These are phyloP conservation scores for Larix sibirica DNA, from an alignment of 83 land plant genomes.

Conservation along the genomic window DNA sequence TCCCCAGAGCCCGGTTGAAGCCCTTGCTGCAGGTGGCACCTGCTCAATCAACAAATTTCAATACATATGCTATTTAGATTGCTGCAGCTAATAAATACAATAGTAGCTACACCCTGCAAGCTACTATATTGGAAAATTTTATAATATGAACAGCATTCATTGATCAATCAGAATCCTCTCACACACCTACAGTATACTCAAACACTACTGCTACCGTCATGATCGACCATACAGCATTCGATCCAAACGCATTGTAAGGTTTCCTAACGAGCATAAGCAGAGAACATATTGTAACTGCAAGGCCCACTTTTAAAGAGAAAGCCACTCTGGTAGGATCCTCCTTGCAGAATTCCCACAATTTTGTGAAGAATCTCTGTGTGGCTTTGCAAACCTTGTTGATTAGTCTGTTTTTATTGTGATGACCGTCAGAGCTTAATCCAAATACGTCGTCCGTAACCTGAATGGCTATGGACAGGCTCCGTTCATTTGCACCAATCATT, in stretches of 20 bases:
- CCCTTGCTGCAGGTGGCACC: slow-evolving; percentile 58
- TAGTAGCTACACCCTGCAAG: too few relatives aligned
- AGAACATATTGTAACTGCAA: slow-evolving; percentile 55
- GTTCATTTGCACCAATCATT: too few relatives aligned
- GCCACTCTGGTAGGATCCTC: slow-evolving; percentile 48
- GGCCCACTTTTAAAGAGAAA: slow-evolving; percentile 60
- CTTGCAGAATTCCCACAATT: slow-evolving; percentile 40
- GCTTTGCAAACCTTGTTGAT: background rate
- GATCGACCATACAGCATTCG: slow-evolving; percentile 70
- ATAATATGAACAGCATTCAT: too few relatives aligned
- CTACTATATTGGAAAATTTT: too few relatives aligned
- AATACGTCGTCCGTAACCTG: too few relatives aligned
- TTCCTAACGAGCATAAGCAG: slow-evolving; percentile 46
- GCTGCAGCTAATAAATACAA: too few relatives aligned
- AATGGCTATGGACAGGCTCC: too few relatives aligned
- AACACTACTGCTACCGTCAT: slow-evolving; percentile 78
- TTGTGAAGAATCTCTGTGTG: background rate
- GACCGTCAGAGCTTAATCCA: too few relatives aligned
- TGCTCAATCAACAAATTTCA: too few relatives aligned
- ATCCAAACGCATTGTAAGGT: slow-evolving; percentile 50
- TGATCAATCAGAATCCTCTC: too few relatives aligned
- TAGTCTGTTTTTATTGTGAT: too few relatives aligned
- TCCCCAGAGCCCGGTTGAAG: slow-evolving; percentile 68
- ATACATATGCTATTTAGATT: too few relatives aligned
- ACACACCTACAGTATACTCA: slow-evolving; percentile 75